These are phyloP conservation scores for Aspergillus sp. DNA, from an alignment of 2,329 filamentous ascomycete species.

Conservation along the genomic window DNA sequence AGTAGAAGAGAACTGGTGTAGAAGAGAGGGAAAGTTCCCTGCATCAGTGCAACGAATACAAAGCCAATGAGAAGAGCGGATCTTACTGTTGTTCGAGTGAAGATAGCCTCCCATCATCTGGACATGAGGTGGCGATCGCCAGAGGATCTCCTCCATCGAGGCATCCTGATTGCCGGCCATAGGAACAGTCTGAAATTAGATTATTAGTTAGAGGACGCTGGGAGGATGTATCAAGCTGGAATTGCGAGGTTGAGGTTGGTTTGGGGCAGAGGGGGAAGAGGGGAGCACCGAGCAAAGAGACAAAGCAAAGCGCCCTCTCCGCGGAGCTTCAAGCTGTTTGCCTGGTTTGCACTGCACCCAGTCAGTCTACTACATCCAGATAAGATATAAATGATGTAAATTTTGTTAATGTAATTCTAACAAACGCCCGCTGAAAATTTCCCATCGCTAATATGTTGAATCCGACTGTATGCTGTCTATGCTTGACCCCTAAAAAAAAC, in stretches of 20 bases:
- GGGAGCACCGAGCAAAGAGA: neutral
- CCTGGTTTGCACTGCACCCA: neutral
- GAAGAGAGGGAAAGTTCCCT: neutral
- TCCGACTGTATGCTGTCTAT: constrained; percentile 17
- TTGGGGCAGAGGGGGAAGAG: neutral
- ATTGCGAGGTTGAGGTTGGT: neutral
- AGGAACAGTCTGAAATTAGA: neutral
- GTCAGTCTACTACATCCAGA: too few relatives aligned
- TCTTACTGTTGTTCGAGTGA: constrained; percentile 46
- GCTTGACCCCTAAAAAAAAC: neutral
- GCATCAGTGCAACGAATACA: neutral
- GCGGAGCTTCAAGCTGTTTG: neutral
- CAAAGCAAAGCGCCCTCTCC: neutral
- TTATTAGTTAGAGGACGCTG: neutral
- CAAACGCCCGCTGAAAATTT: neutral
- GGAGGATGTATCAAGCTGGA: too few relatives aligned
- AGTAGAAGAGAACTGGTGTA: constrained; percentile 58
- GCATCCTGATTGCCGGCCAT: constrained; percentile 39
- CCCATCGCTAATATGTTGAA: constrained; percentile 33
- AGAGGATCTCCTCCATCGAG: constrained; percentile 46
- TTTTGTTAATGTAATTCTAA: neutral
- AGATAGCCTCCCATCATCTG: constrained; percentile 48
- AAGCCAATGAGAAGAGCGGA: neutral
- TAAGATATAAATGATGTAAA: too few relatives aligned
- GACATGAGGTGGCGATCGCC: constrained; percentile 46